Percentiles rank a stretch among this genome's conserved stretches.
Conservation (phyloP, 306 rosid species). For the Trichosanthes truncata region DNA sequence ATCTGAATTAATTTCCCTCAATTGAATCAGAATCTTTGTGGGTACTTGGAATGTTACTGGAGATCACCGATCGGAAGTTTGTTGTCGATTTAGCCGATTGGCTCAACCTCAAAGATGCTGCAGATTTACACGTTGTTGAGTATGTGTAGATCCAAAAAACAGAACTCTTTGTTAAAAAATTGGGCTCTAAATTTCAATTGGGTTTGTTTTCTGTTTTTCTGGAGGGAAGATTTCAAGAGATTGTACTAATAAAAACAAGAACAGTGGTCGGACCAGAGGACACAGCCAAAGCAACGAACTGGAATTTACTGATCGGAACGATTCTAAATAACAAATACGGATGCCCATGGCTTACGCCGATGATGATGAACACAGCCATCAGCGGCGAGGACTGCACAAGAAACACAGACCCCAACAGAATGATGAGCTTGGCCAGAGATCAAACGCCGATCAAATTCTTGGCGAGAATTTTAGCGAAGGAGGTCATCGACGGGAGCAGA, state of each 20-base stretch:
- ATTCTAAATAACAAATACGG: conserved; percentile 45
- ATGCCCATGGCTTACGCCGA: conserved; percentile 46
- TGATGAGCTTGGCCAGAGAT: conserved; percentile 5
- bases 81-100: conserved; percentile 83
- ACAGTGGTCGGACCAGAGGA: conserved; percentile 84
- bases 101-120: conserved; percentile 72
- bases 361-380: conserved; percentile 23
- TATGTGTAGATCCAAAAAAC: conserved; percentile 17
- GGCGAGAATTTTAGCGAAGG: conserved; percentile 9
- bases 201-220: not conserved
- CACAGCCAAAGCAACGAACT: conserved; percentile 53
- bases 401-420: conserved; percentile 8
- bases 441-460: conserved; percentile 13
- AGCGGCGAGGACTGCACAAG: conserved; percentile 19
- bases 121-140: conserved; percentile 92
- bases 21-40: conserved; percentile 59
- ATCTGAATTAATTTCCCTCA: not conserved
- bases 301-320: conserved; percentile 71
- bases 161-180: not conserved
- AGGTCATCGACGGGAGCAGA: conserved; percentile 16
- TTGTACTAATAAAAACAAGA: conserved; percentile 68
- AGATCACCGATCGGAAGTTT: conserved; percentile 73
- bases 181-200: not conserved
- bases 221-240: conserved; percentile 70
- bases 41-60: conserved; percentile 98